These are phyloP conservation scores for Achaetomiella virescens DNA, from an alignment of 495 filamentous ascomycete species.

Conservation along the genomic window DNA sequence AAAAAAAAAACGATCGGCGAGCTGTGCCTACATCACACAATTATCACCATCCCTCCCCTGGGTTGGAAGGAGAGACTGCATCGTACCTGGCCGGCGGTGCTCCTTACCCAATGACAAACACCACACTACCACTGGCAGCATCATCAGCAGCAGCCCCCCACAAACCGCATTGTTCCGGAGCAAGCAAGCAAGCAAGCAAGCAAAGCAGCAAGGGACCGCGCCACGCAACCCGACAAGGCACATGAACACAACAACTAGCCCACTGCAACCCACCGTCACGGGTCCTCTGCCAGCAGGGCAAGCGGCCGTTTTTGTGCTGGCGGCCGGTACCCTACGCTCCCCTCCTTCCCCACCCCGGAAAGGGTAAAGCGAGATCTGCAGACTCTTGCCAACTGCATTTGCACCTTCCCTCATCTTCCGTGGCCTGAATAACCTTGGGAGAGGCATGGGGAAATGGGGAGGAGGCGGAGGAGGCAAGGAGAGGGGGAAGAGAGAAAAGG, in stretches of 20 bases:
- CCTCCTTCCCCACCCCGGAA: no score
- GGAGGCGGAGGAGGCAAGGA: background rate
- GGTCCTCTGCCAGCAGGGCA: no score
- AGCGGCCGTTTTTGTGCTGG: no score
- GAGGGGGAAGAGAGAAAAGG: background rate
- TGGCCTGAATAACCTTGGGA: background rate
- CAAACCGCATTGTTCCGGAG: background rate
- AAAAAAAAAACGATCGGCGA: constrained; percentile 4
- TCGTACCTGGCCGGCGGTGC: no score
- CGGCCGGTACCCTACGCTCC: no score
- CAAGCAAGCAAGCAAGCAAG: background rate
- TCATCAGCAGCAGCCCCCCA: background rate
- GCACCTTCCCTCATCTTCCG: background rate
- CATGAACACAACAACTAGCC: no score
- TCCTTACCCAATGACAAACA: no score
- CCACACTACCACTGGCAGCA: background rate
- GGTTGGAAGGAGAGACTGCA: background rate
- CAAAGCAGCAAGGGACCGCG: background rate
- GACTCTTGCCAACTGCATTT: constrained; percentile 5
- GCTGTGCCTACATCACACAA: background rate
- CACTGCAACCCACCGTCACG: background rate
- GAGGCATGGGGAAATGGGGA: no score
- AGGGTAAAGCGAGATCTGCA: constrained; percentile 13
- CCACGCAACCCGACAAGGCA: background rate
- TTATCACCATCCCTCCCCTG: background rate